Percentiles rank a stretch among this genome's conserved stretches.
phyloP scores from a whole-genome alignment of 2,329 filamentous ascomycete genomes.

The Eurotiales sp. region DNA sequence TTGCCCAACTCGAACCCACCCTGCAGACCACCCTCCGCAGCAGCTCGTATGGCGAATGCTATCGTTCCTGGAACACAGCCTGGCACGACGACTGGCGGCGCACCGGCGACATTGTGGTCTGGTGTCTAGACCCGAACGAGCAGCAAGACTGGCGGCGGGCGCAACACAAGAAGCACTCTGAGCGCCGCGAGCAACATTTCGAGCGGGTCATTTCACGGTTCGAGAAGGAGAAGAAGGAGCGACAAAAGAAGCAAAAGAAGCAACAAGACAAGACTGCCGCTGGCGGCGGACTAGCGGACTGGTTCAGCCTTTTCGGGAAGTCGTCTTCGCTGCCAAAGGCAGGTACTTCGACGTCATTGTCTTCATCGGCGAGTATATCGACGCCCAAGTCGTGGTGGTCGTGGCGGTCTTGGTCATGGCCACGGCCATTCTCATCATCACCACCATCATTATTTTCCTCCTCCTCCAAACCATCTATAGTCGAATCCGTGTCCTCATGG shows the following conservation, averaged over 20 bases:
- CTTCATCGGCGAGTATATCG: neutral
- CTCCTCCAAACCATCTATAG: no score
- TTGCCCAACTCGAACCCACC: constrained; percentile 53
- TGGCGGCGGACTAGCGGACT: no score
- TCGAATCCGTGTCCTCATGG: no score
- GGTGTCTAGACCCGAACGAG: constrained; percentile 45
- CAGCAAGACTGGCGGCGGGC: constrained; percentile 34
- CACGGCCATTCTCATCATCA: constrained; percentile 11
- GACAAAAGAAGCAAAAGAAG: no score
- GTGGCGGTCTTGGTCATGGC: constrained; percentile 10
- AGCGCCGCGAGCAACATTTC: constrained; percentile 29
- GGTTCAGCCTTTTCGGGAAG: constrained; percentile 6
- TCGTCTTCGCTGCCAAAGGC: no score
- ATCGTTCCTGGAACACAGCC: constrained; percentile 58
- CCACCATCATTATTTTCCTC: neutral
- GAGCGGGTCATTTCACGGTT: constrained; percentile 34
- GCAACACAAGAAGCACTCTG: constrained; percentile 21
- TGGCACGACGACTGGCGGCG: constrained; percentile 62
- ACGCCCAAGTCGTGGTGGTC: constrained; percentile 1
- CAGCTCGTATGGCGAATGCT: constrained; percentile 55
- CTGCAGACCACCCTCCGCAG: constrained; percentile 42
- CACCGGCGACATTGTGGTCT: constrained; percentile 60
- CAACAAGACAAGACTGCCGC: no score
- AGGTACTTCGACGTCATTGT: no score
- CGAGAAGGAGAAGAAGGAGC: no score